Base-by-base conservation (phyloP, 2,329 filamentous ascomycete species). In the Trichothecium roseum region DNA sequence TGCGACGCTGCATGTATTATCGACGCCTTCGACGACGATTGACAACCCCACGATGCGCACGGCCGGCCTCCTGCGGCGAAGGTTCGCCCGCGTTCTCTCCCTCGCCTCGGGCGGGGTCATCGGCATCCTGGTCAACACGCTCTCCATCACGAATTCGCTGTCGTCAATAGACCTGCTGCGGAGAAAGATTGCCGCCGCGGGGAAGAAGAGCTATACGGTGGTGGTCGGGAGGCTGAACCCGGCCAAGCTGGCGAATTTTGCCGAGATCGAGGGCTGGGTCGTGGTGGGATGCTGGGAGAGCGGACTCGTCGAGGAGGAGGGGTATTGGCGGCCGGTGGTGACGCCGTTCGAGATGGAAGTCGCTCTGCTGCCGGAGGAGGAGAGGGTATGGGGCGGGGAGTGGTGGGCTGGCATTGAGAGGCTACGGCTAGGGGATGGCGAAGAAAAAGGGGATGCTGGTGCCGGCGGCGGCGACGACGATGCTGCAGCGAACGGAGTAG, bases 241-340 rank as follows among this genome's bases (percentile, higher is more conserved):
- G 0, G 89, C 88, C 27, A 98, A 98, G 57, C 70, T 98, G 16
- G 91, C 91, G 33, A 98, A 98, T 58, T 98, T 98, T 60, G 77
- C 82, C 39, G 91, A 98, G 57, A 76, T 98, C 5, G 89, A 87
- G 30, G 89, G 87, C 13, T 98, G 91, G 91, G 87, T 96, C 0
- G 87, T 96, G 0, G 84, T 98, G 8, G 89, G 91, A 3, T 98
- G 91, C 59, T 98, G 91, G 91, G 91, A 98, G 62, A 94, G 88
- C 55, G 86, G 84, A 40, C 63, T 96, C 34, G 75, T 98, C 4
- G 89, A 95, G 48, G 86, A 87, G 43, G 82, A 84, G 39, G 84
- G 83, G 6, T 94, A 94, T 52, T 96, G 81, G 71, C 75, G 78
- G 47, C 87, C 88, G 0, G 79, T 96, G 8, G 78, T 96, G 28